Evolutionary conservation across 345 rosid species (phyloP).

Genomic region (Citrus maxima): DNA sequence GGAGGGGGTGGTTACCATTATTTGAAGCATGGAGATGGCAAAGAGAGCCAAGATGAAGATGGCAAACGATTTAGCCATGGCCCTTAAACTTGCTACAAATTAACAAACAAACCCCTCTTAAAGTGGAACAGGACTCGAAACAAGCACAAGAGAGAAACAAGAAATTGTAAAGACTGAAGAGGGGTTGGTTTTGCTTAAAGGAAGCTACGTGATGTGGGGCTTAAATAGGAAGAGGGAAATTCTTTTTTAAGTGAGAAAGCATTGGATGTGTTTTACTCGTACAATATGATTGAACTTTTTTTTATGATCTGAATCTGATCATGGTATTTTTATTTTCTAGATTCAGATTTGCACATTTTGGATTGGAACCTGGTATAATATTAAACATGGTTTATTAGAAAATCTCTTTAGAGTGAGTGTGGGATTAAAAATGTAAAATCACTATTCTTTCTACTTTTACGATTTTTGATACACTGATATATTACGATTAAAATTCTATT

Average conservation of each 20-base stretch:
- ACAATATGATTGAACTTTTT: background rate
- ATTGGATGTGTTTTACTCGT: background rate
- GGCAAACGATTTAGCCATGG: constrained; percentile 55
- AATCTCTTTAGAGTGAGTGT: background rate
- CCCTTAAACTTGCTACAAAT: background rate
- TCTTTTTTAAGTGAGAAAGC: background rate
- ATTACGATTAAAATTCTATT: too few species aligned
- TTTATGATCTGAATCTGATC: background rate
- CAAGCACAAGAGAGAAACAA: background rate
- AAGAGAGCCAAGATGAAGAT: constrained; percentile 53
- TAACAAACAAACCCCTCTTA: constrained; percentile 6
- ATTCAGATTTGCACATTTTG: background rate
- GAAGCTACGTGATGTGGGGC: constrained; percentile 9
- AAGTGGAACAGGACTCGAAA: background rate
- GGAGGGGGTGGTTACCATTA: constrained; percentile 34
- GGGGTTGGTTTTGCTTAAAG: constrained; percentile 35
- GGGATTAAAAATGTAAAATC: background rate
- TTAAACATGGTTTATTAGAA: background rate
- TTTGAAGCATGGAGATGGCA: constrained; percentile 63
- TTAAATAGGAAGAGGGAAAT: constrained; percentile 27
- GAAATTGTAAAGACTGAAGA: background rate
- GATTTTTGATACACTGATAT: fast-evolving
- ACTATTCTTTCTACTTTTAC: too few species aligned
- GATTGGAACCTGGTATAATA: background rate
- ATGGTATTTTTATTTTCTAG: background rate